Conservation (phyloP, 2,329 filamentous ascomycete genomes). For the Colletotrichum sp. region DNA sequence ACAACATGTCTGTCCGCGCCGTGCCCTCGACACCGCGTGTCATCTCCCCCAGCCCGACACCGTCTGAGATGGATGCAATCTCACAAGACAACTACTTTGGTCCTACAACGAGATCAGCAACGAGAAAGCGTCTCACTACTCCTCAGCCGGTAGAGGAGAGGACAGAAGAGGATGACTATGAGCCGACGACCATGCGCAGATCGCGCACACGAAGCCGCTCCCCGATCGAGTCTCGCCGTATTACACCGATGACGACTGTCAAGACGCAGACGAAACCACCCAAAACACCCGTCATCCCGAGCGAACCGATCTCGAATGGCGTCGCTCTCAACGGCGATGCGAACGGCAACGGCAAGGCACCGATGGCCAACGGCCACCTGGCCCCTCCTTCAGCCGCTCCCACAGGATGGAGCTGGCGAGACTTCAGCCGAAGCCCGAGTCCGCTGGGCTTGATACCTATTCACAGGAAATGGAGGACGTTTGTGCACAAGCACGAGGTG, state of each 20-base stretch:
- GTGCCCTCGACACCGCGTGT: constrained; percentile 84
- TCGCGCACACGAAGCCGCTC: constrained; percentile 76
- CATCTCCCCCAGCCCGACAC: constrained; percentile 85
- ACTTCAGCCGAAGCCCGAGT: constrained; percentile 89
- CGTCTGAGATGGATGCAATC: constrained; percentile 60
- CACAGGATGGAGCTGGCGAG: constrained; percentile 77
- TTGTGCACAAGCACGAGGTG: constrained; percentile 97
- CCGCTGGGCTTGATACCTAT: constrained; percentile 95
- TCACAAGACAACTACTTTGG: constrained; percentile 70
- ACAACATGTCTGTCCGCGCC: constrained; percentile 57
- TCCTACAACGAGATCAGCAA: constrained; percentile 78
- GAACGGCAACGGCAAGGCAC: constrained; percentile 29
- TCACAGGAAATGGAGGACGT: constrained; percentile 86
- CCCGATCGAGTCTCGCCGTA: constrained; percentile 59
- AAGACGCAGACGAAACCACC: constrained; percentile 42
- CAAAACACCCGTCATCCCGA: constrained; percentile 26
- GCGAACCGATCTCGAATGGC: constrained; percentile 24
- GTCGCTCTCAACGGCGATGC: constrained; percentile 23
- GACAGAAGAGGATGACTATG: constrained; percentile 48
- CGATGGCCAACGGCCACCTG: constrained; percentile 68
- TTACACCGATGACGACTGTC: constrained; percentile 57
- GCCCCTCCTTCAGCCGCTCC: constrained; percentile 65
- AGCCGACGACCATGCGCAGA: constrained; percentile 56
- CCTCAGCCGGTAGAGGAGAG: constrained; percentile 62
- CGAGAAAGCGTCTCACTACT: constrained; percentile 60